phyloP scores from a whole-genome alignment of 306 rosid species.

The Acacia melanoxylon region DNA sequence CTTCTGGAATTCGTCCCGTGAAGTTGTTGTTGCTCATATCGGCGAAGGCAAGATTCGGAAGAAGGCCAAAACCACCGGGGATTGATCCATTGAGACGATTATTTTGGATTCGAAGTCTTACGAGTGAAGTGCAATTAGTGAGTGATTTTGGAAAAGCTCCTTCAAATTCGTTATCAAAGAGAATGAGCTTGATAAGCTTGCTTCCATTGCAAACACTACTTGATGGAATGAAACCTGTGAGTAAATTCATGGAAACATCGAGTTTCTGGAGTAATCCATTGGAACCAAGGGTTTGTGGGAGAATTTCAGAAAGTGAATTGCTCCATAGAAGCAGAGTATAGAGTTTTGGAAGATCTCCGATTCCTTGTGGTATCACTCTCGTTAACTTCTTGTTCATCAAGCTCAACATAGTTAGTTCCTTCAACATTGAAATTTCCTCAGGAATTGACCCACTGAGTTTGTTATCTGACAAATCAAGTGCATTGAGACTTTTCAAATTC shows the following conservation, averaged over 20 bases:
- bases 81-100: conserved; percentile 69
- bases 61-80: conserved; percentile 49
- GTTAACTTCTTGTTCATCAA: conserved; percentile 62
- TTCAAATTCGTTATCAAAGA: conserved; percentile 57
- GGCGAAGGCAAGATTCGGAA: conserved; percentile 44
- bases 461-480: conserved; percentile 82
- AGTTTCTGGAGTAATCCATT: conserved; percentile 48
- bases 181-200: conserved; percentile 59
- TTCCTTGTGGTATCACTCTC: conserved; percentile 65
- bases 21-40: conserved; percentile 55
- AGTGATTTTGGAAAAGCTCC: conserved; percentile 49
- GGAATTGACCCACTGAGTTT: conserved; percentile 75
- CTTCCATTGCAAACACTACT: conserved; percentile 64
- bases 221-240: conserved; percentile 70
- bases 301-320: conserved; percentile 69
- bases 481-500: conserved; percentile 46
- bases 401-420: conserved; percentile 45
- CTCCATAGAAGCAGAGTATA: conserved; percentile 59
- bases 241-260: conserved; percentile 75
- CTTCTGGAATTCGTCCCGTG: conserved; percentile 50
- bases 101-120: conserved; percentile 70
- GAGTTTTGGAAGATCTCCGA: conserved; percentile 72
- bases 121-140: conserved; percentile 52
- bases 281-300: conserved; percentile 70
- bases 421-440: conserved; percentile 33